Evolutionary conservation across 2,329 filamentous ascomycete genomes (phyloP).

Genomic region (Pseudodiploospora longispora): DNA sequence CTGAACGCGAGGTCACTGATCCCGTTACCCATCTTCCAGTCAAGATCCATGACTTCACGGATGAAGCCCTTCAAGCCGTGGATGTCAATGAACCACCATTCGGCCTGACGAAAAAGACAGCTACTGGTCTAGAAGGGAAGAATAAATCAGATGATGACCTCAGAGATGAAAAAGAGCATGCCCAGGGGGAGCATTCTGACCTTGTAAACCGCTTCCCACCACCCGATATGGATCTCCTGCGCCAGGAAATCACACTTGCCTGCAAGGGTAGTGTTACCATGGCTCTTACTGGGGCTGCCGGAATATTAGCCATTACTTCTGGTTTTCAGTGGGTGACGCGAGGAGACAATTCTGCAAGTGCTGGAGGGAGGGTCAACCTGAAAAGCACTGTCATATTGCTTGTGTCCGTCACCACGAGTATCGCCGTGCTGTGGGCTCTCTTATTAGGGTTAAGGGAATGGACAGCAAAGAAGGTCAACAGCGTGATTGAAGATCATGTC

Average conservation of each 20-base stretch:
- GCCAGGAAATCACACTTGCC: conserved; percentile 22
- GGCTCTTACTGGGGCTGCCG: conserved; percentile 26
- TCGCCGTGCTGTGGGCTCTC: conserved; percentile 23
- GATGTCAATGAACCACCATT: conserved; percentile 23
- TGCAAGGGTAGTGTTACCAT: conserved; percentile 27
- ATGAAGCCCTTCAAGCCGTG: conserved; percentile 43
- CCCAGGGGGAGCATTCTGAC: conserved; percentile 31
- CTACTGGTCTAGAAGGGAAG: conserved; percentile 29
- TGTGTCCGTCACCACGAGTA: conserved; percentile 18
- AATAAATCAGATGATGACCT: conserved; percentile 33
- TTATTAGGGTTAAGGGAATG: conserved; percentile 46
- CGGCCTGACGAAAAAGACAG: conserved; percentile 27
- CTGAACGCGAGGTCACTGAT: conserved; percentile 60
- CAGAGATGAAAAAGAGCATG: conserved; percentile 23
- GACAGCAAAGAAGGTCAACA: conserved; percentile 52
- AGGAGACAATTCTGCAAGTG: neutral
- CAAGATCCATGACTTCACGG: conserved; percentile 59
- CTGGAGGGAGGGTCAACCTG: conserved; percentile 9
- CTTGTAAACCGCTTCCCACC: conserved; percentile 39
- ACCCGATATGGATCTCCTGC: conserved; percentile 37
- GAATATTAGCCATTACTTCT: conserved; percentile 21
- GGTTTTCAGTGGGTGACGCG: conserved; percentile 13
- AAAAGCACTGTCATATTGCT: conserved; percentile 17
- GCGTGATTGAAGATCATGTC: conserved; percentile 59
- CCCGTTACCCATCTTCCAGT: conserved; percentile 65